Conservation (phyloP, 2,329 filamentous ascomycete species). For the Rhinocladiella mackenziei region DNA sequence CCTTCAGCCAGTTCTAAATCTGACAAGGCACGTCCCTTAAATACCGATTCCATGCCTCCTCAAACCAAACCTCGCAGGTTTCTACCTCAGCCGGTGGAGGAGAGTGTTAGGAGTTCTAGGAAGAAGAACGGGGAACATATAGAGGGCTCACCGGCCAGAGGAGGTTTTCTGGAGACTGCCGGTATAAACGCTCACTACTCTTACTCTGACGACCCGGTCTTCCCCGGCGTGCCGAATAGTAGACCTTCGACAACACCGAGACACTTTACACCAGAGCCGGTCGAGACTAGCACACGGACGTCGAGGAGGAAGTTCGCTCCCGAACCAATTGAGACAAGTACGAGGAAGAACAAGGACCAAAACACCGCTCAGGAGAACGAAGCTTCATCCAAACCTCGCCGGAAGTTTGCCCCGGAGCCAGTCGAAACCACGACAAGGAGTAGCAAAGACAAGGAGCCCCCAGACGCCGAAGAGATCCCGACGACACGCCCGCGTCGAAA, state of each 20-base stretch:
- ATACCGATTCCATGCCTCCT: constrained; percentile 15
- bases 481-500: constrained; percentile 48
- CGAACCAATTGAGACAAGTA: constrained; percentile 31
- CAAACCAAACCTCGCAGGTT: constrained; percentile 33
- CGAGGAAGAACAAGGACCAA: constrained; percentile 24
- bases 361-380: constrained; percentile 13
- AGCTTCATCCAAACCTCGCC: constrained; percentile 23
- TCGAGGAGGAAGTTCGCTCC: constrained; percentile 32
- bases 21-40: constrained; percentile 7
- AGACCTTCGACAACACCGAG: constrained; percentile 14
- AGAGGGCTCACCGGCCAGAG: constrained; percentile 5
- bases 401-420: constrained; percentile 43
- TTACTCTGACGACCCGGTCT: constrained; percentile 17
- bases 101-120: constrained; percentile 39
- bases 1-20: constrained; percentile 11
- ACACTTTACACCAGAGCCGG: constrained; percentile 32
- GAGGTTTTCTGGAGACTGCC: background rate
- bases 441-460: constrained; percentile 23
- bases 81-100: constrained; percentile 44
- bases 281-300: constrained; percentile 25
- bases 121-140: constrained; percentile 29
- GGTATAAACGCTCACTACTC: constrained; percentile 1
- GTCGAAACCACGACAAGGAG: constrained; percentile 44
- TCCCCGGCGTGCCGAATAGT: constrained; percentile 4
- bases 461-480: constrained; percentile 29